These are phyloP conservation scores for Apophysomyces variabilis DNA, from an alignment of 371 early-diverging fungal species.

Conservation along the genomic window DNA sequence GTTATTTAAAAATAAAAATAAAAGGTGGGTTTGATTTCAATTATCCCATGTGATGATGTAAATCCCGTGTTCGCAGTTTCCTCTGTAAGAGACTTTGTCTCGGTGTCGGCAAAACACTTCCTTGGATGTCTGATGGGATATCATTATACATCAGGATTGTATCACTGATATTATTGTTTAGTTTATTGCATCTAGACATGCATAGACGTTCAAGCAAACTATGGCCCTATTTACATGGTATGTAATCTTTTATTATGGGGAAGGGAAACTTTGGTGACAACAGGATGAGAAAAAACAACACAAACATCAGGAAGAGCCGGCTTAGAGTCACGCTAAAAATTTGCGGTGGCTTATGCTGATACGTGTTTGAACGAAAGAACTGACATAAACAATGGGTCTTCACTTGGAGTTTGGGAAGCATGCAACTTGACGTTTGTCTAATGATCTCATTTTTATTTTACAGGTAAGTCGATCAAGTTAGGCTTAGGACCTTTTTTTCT, in stretches of 20 bases:
- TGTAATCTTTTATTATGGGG: conserved; percentile 32
- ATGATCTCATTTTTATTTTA: not conserved
- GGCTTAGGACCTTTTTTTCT: not conserved
- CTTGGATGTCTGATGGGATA: conserved; percentile 38
- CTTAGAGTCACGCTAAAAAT: conserved; percentile 24
- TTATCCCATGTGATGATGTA: conserved; percentile 28
- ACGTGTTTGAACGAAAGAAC: conserved; percentile 16
- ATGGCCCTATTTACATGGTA: conserved; percentile 2
- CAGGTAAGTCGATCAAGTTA: not conserved
- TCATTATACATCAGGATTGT: not conserved
- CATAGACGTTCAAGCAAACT: conserved; percentile 17
- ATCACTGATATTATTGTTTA: not conserved
- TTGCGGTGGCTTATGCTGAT: conserved; percentile 23
- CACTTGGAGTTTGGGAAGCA: no score
- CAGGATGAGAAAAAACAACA: conserved; percentile 25
- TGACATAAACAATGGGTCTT: not conserved
- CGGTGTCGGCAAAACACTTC: conserved; percentile 31
- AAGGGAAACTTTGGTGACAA: conserved; percentile 24
- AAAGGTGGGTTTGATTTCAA: conserved; percentile 7
- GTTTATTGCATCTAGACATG: conserved; percentile 11
- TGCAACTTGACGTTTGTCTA: not conserved
- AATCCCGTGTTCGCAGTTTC: conserved; percentile 44
- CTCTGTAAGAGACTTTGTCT: conserved; percentile 25
- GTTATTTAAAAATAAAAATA: conserved; percentile 18
- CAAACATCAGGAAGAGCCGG: conserved; percentile 29